Evolutionary conservation across 768 basidiomycete genomes (phyloP).

Genomic region (Boletus tylopilopsis): DNA sequence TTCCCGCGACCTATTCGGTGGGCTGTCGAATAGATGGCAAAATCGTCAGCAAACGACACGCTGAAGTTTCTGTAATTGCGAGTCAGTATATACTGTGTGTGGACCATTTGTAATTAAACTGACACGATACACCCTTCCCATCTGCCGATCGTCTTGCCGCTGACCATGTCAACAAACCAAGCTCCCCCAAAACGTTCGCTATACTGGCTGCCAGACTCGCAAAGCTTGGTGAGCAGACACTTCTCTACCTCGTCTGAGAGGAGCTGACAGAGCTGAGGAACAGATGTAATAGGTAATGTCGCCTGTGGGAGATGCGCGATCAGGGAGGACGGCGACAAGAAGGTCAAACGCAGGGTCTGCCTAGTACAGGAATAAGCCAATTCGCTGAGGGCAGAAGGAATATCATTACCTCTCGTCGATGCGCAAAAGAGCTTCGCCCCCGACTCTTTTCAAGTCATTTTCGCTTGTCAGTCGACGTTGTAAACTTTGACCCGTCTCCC

Average conservation of each 20-base stretch:
- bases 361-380: conserved; percentile 33
- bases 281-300: conserved; percentile 66
- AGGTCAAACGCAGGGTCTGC: conserved; percentile 72
- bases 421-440: conserved; percentile 70
- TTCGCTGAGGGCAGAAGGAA: neutral
- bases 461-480: conserved; percentile 44
- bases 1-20: conserved; percentile 45
- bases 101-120: conserved; percentile 28
- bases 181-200: conserved; percentile 51
- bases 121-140: conserved; percentile 80
- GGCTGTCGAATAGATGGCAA: conserved; percentile 54
- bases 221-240: conserved; percentile 65
- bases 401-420: conserved; percentile 59
- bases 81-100: conserved; percentile 6
- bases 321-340: conserved; percentile 69
- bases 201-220: conserved; percentile 57
- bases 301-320: conserved; percentile 81
- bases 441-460: conserved; percentile 40
- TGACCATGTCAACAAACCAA: conserved; percentile 76
- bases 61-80: conserved; percentile 54
- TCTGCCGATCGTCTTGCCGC: conserved; percentile 60
- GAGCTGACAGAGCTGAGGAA: conserved; percentile 72
- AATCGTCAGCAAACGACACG: conserved; percentile 49
- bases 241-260: conserved; percentile 75
- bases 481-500: conserved; percentile 61